A percentile compares a stretch with the other conserved stretches of the same genome.
Conservation (phyloP, 805 yeast species). For the Hanseniaspora thailandica region DNA sequence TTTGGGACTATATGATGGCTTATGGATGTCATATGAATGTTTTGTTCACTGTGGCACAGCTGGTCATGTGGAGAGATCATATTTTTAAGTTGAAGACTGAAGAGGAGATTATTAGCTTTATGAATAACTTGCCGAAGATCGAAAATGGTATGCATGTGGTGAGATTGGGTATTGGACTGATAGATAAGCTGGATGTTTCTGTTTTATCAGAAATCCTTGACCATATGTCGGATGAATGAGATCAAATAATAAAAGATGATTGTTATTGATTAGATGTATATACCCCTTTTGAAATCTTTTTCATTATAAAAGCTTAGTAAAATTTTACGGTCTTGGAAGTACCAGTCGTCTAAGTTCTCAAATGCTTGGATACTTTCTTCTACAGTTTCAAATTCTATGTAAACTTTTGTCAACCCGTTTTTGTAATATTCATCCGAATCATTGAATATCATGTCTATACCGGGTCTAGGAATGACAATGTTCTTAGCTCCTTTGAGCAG, state of each 20-base stretch:
- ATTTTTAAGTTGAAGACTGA: slow-evolving; percentile 50
- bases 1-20: slow-evolving; percentile 88
- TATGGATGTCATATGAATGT: slow-evolving; percentile 84
- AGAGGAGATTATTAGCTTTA: slow-evolving; percentile 37
- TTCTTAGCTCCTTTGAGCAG: slow-evolving; percentile 37
- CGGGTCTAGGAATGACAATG: slow-evolving; percentile 51
- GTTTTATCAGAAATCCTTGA: slow-evolving; percentile 36
- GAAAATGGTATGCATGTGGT: slow-evolving; percentile 59
- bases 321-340: slow-evolving; percentile 47
- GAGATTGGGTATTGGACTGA: slow-evolving; percentile 65
- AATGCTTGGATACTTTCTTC: slow-evolving; percentile 47
- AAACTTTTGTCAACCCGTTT: slow-evolving; percentile 62
- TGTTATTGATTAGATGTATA: not conserved
- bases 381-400: slow-evolving; percentile 46
- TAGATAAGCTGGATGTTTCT: slow-evolving; percentile 57
- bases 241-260: too few species aligned
- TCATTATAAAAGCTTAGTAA: slow-evolving; percentile 11
- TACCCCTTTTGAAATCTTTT: slow-evolving; percentile 8
- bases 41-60: slow-evolving; percentile 70
- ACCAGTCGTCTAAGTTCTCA: slow-evolving; percentile 48
- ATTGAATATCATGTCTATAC: slow-evolving; percentile 31
- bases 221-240: slow-evolving; percentile 19
- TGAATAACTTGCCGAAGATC: slow-evolving; percentile 61
- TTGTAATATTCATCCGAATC: slow-evolving; percentile 25
- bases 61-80: slow-evolving; percentile 53